A percentile compares a stretch with the other conserved stretches of the same genome.
These are phyloP conservation scores for Ustilago esculenta DNA, from an alignment of 1,284 basidiomycete species.

Conservation along the genomic window DNA sequence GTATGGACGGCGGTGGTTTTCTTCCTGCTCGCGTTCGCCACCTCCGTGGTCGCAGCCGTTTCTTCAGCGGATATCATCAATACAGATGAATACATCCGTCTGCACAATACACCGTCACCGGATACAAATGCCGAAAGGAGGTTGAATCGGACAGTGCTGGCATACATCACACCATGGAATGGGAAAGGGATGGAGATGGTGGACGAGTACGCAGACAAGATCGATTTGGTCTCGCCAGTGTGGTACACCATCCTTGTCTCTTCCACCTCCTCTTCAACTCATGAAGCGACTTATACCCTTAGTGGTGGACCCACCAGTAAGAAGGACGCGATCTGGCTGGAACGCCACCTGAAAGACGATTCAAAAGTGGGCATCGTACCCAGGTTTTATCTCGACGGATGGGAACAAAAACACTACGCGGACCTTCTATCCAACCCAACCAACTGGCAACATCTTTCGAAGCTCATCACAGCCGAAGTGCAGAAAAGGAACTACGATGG, in stretches of 20 bases:
- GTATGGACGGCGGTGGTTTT: neutral
- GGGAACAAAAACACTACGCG: slow-evolving; percentile 40
- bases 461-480: slow-evolving; percentile 24
- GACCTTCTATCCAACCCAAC: slow-evolving; percentile 19
- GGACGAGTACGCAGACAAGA: slow-evolving; percentile 24
- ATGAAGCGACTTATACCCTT: slow-evolving; percentile 32
- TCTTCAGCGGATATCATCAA: slow-evolving; percentile 7
- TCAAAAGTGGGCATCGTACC: slow-evolving; percentile 26
- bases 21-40: neutral
- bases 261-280: too few relatives aligned
- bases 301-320: slow-evolving; percentile 30
- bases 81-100: slow-evolving; percentile 25
- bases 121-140: neutral
- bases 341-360: neutral
- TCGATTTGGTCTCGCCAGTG: slow-evolving; percentile 47
- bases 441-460: slow-evolving; percentile 24
- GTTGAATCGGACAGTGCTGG: slow-evolving; percentile 25
- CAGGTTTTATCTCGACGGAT: slow-evolving; percentile 45
- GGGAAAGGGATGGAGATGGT: slow-evolving; percentile 20
- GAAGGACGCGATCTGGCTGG: slow-evolving; percentile 28
- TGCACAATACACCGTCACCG: neutral
- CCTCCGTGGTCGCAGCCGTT: neutral
- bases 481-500: slow-evolving; percentile 23
- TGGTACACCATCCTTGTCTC: slow-evolving; percentile 52
- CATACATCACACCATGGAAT: slow-evolving; percentile 58